phyloP scores from a whole-genome alignment of 768 basidiomycete genomes.

The Panus rudis region DNA sequence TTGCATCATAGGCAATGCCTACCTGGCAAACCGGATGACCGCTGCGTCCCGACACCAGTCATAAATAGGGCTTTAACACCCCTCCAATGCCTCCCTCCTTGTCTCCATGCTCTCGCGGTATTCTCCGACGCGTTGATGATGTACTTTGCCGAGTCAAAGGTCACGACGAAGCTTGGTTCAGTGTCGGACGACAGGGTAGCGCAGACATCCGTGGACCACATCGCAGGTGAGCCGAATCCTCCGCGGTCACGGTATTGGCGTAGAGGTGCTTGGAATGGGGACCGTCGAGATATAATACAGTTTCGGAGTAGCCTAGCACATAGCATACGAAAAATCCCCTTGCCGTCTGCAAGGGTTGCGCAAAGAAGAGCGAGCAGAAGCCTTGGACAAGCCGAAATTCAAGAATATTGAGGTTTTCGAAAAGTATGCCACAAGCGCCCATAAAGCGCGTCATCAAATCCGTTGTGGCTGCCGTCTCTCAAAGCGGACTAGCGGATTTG shows the following conservation, averaged over 20 bases:
- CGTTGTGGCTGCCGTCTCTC: too few relatives aligned
- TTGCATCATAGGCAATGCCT: slow-evolving; percentile 13
- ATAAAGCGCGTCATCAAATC: too few relatives aligned
- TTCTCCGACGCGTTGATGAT: slow-evolving; percentile 87
- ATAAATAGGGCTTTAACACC: slow-evolving; percentile 69
- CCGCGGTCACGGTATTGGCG: not conserved
- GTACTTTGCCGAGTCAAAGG: slow-evolving; percentile 75
- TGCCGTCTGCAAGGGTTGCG: too few relatives aligned
- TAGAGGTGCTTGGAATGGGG: not conserved
- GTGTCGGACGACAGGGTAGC: slow-evolving; percentile 66
- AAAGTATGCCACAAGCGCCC: too few relatives aligned
- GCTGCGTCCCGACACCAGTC: slow-evolving; percentile 54
- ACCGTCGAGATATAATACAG: not conserved
- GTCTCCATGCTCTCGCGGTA: slow-evolving; percentile 64
- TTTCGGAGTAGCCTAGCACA: slow-evolving; percentile 1
- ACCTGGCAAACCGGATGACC: slow-evolving; percentile 73
- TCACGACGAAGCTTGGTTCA: slow-evolving; percentile 67
- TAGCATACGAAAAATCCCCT: too few relatives aligned
- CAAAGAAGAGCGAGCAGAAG: too few relatives aligned
- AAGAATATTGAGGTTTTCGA: too few relatives aligned
- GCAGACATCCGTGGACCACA: slow-evolving; percentile 59
- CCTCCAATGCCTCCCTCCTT: slow-evolving; percentile 59
- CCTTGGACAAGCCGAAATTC: too few relatives aligned
- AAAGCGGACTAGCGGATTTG: too few relatives aligned
- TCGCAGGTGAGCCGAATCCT: slow-evolving; percentile 17